phyloP scores from a whole-genome alignment of 2,329 filamentous ascomycete species.

The Colletotrichum incanum region DNA sequence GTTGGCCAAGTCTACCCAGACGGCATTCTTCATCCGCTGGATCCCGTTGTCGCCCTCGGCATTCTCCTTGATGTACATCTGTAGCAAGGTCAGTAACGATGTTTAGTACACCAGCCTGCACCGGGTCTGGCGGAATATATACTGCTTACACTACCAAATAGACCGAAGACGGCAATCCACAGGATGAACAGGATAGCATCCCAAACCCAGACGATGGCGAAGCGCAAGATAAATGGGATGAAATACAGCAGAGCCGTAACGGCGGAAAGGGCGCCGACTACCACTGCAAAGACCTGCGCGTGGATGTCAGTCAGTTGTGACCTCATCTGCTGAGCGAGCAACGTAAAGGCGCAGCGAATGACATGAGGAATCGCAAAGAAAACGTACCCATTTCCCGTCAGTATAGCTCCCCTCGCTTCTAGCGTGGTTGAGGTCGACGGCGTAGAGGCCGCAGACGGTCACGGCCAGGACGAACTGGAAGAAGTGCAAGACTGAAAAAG shows the following conservation, averaged over 20 bases:
- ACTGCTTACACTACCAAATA: conserved; percentile 77
- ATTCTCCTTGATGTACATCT: conserved; percentile 81
- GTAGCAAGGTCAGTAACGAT: conserved; percentile 1
- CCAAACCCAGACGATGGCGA: conserved; percentile 74
- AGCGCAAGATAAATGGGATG: conserved; percentile 72
- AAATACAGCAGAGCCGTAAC: conserved; percentile 77
- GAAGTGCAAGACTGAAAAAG: conserved; percentile 78
- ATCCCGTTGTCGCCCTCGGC: conserved; percentile 75
- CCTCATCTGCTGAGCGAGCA: background rate
- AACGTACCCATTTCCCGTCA: conserved; percentile 79
- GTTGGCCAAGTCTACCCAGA: conserved; percentile 85
- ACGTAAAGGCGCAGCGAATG: background rate
- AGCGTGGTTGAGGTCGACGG: conserved; percentile 74
- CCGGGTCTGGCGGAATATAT: background rate
- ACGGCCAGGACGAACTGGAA: conserved; percentile 84
- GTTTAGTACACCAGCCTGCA: background rate
- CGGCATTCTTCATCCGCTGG: conserved; percentile 86
- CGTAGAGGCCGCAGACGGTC: conserved; percentile 85
- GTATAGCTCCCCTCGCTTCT: conserved; percentile 64
- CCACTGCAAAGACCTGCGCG: conserved; percentile 77
- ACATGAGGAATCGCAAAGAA: background rate
- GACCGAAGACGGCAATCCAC: conserved; percentile 86
- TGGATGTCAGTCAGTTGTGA: background rate
- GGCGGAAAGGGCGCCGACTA: conserved; percentile 77
- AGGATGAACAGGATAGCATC: conserved; percentile 81